Evolutionary conservation across 1,284 basidiomycete genomes (phyloP), one percentile per base, ranked within the genome.

Genomic region (Fomitiporia mediterranea): DNA sequence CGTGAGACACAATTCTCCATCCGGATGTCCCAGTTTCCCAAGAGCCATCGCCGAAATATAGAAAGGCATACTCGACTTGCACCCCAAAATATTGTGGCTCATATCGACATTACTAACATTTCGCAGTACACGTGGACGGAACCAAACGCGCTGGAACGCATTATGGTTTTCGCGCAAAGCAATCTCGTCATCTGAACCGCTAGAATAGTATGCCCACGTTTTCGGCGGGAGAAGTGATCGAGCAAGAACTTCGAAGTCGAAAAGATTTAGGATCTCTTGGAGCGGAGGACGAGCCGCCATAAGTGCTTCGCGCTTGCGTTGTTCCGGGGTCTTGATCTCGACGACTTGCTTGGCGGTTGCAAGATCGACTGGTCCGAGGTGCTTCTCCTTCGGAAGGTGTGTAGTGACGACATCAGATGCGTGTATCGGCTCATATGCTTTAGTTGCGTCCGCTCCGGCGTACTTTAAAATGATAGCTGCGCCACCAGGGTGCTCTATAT

Each of bases 11-110:
- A 95, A 75, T 71, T 97, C 94, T n/a, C 94, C 94, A 57, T 95
- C 91, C 0, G 93, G 91, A 66, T 97, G 94, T 2, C 92, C 95
- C 1, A 98, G 85, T 73, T 95, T 97, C 34, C 94, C 94, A 1
- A 89, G 73, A 1, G 89, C 89, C n/a, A 89, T 90, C 40, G 76
- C 73, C 38, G 71, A 55, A 27, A 86, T 84, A 67, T 86, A 88
- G 2, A 87, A 71, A 0, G 83, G 82, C 68, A 86, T 74, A 30
- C 69, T 74, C 8, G 79, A 74, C 63, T 75, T 78, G 53, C 76
- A 72, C 0, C 82, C 82, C 30, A 86, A 69, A 42, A 87, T 79
- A 9, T 71, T 79, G 34, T 80, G 82, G 8, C 76, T 78, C 69
- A 74, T 85, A 68, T 88, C 82, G 32, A 89, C 78, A 13, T 70